These are phyloP conservation scores for Ailanthus altissimus DNA, from an alignment of 345 rosid species.

Conservation along the genomic window DNA sequence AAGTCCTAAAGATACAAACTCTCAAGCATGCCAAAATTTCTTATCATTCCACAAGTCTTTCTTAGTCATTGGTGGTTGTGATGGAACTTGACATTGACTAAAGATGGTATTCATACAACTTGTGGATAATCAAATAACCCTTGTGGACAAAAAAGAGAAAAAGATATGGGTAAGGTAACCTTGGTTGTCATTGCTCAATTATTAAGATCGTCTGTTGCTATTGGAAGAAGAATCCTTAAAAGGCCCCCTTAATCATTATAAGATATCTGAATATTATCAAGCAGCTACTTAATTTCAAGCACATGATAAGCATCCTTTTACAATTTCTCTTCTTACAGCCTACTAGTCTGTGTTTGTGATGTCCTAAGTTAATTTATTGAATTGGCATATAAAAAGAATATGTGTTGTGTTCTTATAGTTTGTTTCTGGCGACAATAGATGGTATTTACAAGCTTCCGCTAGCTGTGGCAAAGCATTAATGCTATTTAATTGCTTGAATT, in stretches of 20 bases:
- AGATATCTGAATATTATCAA: not conserved
- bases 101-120: not conserved
- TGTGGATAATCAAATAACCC: not conserved
- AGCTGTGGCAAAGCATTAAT: not conserved
- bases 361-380: not conserved
- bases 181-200: not conserved
- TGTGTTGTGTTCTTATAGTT: not conserved
- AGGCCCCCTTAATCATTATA: constrained; percentile 2
- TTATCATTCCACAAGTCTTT: not conserved
- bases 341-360: not conserved
- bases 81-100: not conserved
- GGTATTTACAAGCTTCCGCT: not conserved
- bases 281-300: not conserved
- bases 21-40: not conserved
- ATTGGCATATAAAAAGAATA: not conserved
- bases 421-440: not conserved
- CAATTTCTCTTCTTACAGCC: not conserved
- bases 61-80: not conserved
- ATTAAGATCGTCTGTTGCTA: not conserved
- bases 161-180: not conserved
- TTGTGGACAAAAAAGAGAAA: not conserved
- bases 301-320: not conserved
- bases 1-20: not conserved
- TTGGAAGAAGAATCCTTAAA: not conserved
- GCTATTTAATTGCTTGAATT: not conserved